Base-by-base conservation (phyloP, 768 basidiomycete species). In the Pleurotus platypus region DNA sequence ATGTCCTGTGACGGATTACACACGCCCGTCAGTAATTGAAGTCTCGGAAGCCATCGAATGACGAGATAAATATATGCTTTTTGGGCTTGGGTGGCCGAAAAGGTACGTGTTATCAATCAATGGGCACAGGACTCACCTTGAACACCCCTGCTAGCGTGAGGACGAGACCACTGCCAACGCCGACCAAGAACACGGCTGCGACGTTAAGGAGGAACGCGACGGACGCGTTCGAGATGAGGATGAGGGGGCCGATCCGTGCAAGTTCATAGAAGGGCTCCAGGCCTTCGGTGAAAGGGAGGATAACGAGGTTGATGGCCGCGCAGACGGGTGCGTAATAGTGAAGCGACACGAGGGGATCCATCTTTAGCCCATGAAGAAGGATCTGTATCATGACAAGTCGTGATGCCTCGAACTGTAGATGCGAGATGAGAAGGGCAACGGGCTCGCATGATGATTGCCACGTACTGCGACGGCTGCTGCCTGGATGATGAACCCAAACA, bases 311-410 rank as follows among this genome's bases (percentile, higher is more conserved):
- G 76, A 98, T 90, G 59, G 77, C 69, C 0, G 96, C 94, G 70
- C 96, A 98, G 51, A 98, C 92, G 12, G 94, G 94, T 8, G 95
- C 94, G 67, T 94, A 97, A 76, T 96, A 98, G 76, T 98, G 92
- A 51, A 98, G 72, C 5, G 94, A 97, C 18, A 94, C 91, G 5
- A 98, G 82, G 0, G 96, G 96, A 67, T 97, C 94, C 95, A 98
- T 98, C 75, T 97, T 97, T 66, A 97, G 75, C 38, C 94, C 94
- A 67, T 97, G 93, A 0, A 98, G 78, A 40, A 98, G 84, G 53
- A 95, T 84, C 69, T 98, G 91, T 59, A 98, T 98, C 85, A 97
- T 94, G 20, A 98, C 94, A 11, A 98, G 82, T 40, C 96, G 89
- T 16, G 90, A 89, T 1, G 93, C 89, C 72, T 99, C 96, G 67